A percentile compares a stretch with the other conserved stretches of the same genome.
Evolutionary conservation across 2,329 filamentous ascomycete genomes (phyloP).

Genomic region (Dothidotthia symphoricarpi): DNA sequence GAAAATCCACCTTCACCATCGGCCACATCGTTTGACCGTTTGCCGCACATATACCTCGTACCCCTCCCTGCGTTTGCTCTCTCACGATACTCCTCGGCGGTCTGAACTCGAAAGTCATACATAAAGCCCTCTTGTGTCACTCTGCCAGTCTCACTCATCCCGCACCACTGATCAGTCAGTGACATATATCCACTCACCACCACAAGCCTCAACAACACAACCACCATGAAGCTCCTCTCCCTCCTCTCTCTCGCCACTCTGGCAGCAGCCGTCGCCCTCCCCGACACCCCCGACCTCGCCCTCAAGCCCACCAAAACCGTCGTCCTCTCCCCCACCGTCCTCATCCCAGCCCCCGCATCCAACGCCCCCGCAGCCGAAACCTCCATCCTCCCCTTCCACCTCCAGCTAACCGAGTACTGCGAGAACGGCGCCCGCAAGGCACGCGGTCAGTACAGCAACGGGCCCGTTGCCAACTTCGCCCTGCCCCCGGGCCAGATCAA

Average conservation of each 20-base stretch:
- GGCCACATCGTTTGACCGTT: too few species aligned
- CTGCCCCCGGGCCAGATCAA: background rate
- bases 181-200: too few species aligned
- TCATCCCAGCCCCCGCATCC: background rate
- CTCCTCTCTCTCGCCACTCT: background rate
- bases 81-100: too few species aligned
- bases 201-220: too few species aligned
- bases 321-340: conserved; percentile 1
- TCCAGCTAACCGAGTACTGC: conserved; percentile 6
- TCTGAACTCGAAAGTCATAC: too few species aligned
- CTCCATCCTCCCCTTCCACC: conserved; percentile 18
- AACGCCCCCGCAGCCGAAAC: conserved; percentile 1
- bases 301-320: conserved; percentile 1
- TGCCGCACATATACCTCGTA: too few species aligned
- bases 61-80: too few species aligned
- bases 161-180: too few species aligned
- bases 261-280: background rate
- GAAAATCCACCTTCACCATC: too few species aligned
- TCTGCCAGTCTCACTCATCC: too few species aligned
- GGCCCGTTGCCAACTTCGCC: conserved; percentile 3
- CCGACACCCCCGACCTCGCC: background rate
- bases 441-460: conserved; percentile 2
- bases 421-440: conserved; percentile 1
- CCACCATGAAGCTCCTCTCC: background rate
- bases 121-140: too few species aligned